Evolutionary conservation across 2,329 filamentous ascomycete species (phyloP), one percentile per base, ranked within the genome.

Genomic region (Penicillium sclerotiorum): DNA sequence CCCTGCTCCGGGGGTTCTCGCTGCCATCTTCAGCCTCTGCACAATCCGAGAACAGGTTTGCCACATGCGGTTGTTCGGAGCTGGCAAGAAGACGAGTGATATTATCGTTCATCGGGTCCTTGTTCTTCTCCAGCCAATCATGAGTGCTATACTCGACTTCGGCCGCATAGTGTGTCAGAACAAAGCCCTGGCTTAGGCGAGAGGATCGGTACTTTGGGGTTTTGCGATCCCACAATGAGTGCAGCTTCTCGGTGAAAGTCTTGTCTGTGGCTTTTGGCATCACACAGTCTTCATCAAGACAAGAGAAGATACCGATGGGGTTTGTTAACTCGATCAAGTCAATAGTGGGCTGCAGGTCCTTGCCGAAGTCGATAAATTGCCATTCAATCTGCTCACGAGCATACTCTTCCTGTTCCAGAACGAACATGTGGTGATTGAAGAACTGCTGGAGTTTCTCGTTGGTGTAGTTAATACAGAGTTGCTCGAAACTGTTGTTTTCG

Each of bases 391-490:
- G 90, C 68, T 99, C 94, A 40, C 93, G 81, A 8, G 94, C 92
- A 70, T 99, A 99, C 70, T 99, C 94, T 70, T 99, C 94, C 66
- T 99, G 94, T 69, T 99, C 94, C 7, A 99, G 79, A 8, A 99
- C 94, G 66, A 99, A 99, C 94, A 99, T 99, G 77, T 99, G 95
- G 68, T 99, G 94, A 65, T 99, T 99, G 82, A 99, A 99, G 72
- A 99, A 99, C 61, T 99, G 94, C 66, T 99, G 94, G 6, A 99
- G 83, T 71, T 96, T 99, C 72, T 99, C 94, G 73, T 99, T 99
- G 54, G 95, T 97, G 73, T 99, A 99, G 73, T 99, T 99, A 80
- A 99, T 99, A 77, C 94, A 99, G 5, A 99, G 81, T 71, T 99
- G 94, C 70, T 99, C 94, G 65, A 99, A 99, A 77, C 93, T 96